phyloP scores from a whole-genome alignment of 805 yeast species.

The Sugiyamaella floridensis region DNA sequence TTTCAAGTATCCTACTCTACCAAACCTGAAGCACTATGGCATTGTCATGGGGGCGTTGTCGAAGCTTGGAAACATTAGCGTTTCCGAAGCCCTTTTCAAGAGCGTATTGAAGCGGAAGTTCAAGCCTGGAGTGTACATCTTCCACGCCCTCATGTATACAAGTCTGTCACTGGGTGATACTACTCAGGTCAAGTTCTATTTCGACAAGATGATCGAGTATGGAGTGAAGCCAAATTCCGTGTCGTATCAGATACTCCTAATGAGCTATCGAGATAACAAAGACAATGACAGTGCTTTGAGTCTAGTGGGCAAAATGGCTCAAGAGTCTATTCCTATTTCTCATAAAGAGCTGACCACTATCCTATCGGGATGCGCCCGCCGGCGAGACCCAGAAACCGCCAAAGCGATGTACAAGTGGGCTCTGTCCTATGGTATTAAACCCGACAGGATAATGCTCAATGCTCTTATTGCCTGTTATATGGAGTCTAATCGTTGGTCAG shows the following conservation, averaged over 20 bases:
- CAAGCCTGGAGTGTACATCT: conserved; percentile 40
- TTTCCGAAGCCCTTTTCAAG: conserved; percentile 45
- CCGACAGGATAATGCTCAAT: conserved; percentile 27
- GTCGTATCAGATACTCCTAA: conserved; percentile 33
- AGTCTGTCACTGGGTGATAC: conserved; percentile 35
- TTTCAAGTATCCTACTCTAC: conserved; percentile 48
- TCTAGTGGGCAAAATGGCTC: conserved; percentile 20
- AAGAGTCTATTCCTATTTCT: conserved; percentile 17
- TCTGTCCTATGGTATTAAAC: conserved; percentile 15
- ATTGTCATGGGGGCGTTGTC: conserved; percentile 58
- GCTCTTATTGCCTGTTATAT: conserved; percentile 30
- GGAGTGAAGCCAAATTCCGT: conserved; percentile 26
- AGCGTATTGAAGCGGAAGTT: conserved; percentile 42
- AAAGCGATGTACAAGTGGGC: conserved; percentile 25
- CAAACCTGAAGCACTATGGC: conserved; percentile 49
- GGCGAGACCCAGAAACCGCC: conserved; percentile 25
- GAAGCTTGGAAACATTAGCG: conserved; percentile 39
- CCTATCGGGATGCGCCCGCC: conserved; percentile 24
- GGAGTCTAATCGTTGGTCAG: conserved; percentile 25
- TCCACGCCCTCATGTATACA: conserved; percentile 42
- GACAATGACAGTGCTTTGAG: conserved; percentile 33
- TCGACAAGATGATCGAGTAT: conserved; percentile 30
- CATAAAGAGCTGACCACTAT: conserved; percentile 22
- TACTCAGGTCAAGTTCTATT: conserved; percentile 33
- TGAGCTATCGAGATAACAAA: conserved; percentile 32